Conservation (phyloP, 2,329 filamentous ascomycete genomes). For the Fusarium globosum region DNA sequence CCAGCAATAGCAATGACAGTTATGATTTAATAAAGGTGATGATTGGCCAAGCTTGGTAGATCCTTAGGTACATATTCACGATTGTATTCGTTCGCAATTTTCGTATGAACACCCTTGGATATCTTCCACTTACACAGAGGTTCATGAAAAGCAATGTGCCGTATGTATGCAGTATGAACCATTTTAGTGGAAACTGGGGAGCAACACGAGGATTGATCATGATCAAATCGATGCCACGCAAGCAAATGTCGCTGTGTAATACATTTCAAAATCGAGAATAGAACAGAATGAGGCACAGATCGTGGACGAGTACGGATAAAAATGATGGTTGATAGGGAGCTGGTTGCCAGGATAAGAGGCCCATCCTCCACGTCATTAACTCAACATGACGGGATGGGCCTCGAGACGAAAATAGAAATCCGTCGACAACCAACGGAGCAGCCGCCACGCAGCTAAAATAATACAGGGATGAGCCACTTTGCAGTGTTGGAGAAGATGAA, state of each 20-base stretch:
- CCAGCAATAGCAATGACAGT: background rate
- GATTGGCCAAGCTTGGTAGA: background rate
- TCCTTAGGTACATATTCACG: background rate
- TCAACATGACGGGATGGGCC: conserved; percentile 12
- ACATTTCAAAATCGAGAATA: background rate
- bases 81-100: background rate
- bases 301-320: background rate
- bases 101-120: background rate
- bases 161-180: background rate
- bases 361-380: conserved; percentile 18
- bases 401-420: conserved; percentile 29
- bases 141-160: background rate
- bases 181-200: background rate
- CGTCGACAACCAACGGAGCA: conserved; percentile 1
- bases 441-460: conserved; percentile 28
- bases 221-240: conserved; percentile 11
- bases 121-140: conserved; percentile 18
- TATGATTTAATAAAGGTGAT: too few species aligned
- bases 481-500: background rate
- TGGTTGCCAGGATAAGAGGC: background rate
- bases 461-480: conserved; percentile 15
- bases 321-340: background rate
- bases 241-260: conserved; percentile 9
- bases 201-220: conserved; percentile 10
- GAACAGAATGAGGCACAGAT: background rate